Percentiles rank a stretch among this genome's conserved stretches.
Evolutionary conservation across 441 rosid species (phyloP).

Genomic region (Hura crepitans): DNA sequence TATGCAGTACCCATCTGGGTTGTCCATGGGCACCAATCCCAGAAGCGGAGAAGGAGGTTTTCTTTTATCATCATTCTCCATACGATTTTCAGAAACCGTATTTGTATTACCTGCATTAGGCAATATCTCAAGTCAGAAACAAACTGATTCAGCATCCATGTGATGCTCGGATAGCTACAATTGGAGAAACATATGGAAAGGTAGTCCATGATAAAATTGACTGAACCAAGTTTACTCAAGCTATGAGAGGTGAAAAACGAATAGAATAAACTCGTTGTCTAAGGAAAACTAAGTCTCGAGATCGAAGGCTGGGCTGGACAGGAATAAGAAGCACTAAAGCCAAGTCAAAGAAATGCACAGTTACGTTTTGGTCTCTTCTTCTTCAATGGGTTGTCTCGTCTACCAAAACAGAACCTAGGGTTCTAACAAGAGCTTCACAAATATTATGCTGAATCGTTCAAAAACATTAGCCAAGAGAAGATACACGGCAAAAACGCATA

Average conservation of each 20-base stretch:
- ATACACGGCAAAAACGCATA: neutral
- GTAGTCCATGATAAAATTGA: too few relatives aligned
- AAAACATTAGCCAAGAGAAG: neutral
- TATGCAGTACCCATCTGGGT: conserved; percentile 51
- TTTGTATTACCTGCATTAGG: conserved; percentile 49
- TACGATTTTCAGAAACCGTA: conserved; percentile 33
- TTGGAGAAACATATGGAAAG: conserved; percentile 4
- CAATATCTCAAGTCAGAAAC: conserved; percentile 19
- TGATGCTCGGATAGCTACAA: conserved; percentile 5
- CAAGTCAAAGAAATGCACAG: too few relatives aligned
- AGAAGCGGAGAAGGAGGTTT: conserved; percentile 44
- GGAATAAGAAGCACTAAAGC: too few relatives aligned
- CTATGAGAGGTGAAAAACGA: too few relatives aligned
- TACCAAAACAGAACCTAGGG: conserved; percentile 4
- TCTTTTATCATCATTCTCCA: conserved; percentile 36
- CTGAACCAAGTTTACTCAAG: too few relatives aligned
- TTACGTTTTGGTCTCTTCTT: neutral
- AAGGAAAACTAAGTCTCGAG: too few relatives aligned
- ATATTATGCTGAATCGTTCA: neutral
- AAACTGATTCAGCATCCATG: conserved; percentile 6
- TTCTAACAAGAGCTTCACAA: neutral
- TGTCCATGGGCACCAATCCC: conserved; percentile 49
- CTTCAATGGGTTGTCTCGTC: neutral
- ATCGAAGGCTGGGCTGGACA: too few relatives aligned
- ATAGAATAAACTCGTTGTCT: too few relatives aligned